Evolutionary conservation across 306 rosid species (phyloP).

Genomic region (Castanospermum australe): DNA sequence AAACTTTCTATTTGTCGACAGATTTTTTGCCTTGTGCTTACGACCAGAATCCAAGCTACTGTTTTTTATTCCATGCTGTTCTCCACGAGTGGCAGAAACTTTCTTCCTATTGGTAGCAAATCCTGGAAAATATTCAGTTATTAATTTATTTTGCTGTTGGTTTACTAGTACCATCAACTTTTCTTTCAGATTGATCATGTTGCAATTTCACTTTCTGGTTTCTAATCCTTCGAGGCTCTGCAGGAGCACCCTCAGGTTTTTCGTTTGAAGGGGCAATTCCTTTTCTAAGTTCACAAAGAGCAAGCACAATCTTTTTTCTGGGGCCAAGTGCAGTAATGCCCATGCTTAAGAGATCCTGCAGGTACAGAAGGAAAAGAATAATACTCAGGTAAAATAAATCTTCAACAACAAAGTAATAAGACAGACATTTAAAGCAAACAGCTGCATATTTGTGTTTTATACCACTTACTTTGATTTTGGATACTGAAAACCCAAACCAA

Average conservation of each 20-base stretch:
- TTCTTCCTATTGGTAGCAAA: conserved; percentile 54
- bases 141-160: conserved; percentile 68
- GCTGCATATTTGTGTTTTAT: background rate
- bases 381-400: background rate
- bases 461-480: background rate
- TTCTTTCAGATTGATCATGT: conserved; percentile 41
- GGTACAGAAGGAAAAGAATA: background rate
- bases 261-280: conserved; percentile 35
- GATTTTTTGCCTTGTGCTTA: conserved; percentile 41
- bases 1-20: conserved; percentile 44
- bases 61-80: conserved; percentile 36
- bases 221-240: conserved; percentile 40
- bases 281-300: conserved; percentile 64
- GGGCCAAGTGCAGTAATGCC: conserved; percentile 91
- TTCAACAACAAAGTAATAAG: background rate
- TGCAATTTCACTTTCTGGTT: conserved; percentile 39
- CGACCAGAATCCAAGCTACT: conserved; percentile 34
- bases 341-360: conserved; percentile 75
- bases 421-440: background rate
- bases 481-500: background rate
- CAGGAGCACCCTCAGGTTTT: conserved; percentile 25
- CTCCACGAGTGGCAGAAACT: conserved; percentile 34
- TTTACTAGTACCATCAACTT: conserved; percentile 43
- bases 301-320: conserved; percentile 77
- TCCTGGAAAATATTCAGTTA: conserved; percentile 82